Evolutionary conservation across 305 asterid species (phyloP), one percentile per base, ranked within the genome.

Genomic region (Solanum chacoense): DNA sequence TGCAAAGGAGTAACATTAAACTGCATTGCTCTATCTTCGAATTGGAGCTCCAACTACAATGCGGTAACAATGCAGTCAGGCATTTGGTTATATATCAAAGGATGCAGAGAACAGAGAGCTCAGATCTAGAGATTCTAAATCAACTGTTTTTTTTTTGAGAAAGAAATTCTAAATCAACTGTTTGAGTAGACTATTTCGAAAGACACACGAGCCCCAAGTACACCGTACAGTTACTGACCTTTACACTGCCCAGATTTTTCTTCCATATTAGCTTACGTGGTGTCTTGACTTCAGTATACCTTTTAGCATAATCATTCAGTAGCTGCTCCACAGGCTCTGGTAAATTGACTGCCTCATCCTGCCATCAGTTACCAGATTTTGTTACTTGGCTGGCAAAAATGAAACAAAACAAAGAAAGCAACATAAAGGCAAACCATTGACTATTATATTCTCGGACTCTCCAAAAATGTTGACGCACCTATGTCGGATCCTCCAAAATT

Each of bases 231-330:
- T 89, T 89, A 91, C 99, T 91, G 74, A 97, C 99, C 99, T 97
- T 97, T 73, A 97, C 99, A 83, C 96, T 92, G 85, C 99, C 99
- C 87, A 97, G 98, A 93, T 94, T 97, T 93, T 93, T 96, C 95
- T 94, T 97, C 99, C 99, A 97, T 37, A 93, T 90, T 88, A 97
- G 97, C 93, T 97, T 97, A 85, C 99, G 97, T 16, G 99, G 99
- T 91, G 99, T 95, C 93, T 97, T 97, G 91, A 97, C 94, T 93
- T 97, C 96, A 91, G 94, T 91, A 89, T 92, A 97, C 87, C 94
- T 94, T 91, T 91, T 94, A 74, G 99, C 96, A 91, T 97, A 97
- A 92, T 96, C 98, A 91, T 89, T 93, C 90, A 97, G 92, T 83
- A 95, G 95, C 90, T 91, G 93, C 78, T 96, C 98, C 90, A 95